Evolutionary conservation across 306 rosid species (phyloP), one percentile per base, ranked within the genome.

Genomic region (Glycine latifolia): DNA sequence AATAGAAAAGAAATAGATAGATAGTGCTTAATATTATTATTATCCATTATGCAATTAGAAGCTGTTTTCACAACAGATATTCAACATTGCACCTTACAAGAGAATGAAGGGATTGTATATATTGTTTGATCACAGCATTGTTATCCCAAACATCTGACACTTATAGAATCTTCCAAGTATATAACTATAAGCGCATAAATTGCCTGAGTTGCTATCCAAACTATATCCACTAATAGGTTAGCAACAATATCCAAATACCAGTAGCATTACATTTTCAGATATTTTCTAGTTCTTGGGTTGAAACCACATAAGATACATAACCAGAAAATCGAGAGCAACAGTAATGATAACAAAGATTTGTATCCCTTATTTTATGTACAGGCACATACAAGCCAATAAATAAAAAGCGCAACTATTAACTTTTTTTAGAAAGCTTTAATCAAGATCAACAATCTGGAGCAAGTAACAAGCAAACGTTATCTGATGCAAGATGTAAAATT

Each of bases 401-500:
- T 8, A 53, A 53, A 73, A 66, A 7, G 41, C 0, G 7, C 62
- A 55, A 12, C 10, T 35, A 8, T 49, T 76, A 48, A 20, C 20
- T 14, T 44, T 69, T 39, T 3, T 4, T 9, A 37, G 63, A 44
- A 43, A 63, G 67, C 67, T 31, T 10, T 26, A 12, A 35, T 12
- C 47, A 61, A 69, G 78, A 71, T 39, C 58, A 82, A 50, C 58
- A 69, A 39, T 43, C 60, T 52, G 37, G 33, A 77, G 11, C 67
- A 61, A 60, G 11, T 83, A 77, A 77, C 20, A 73, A 81, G 17
- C 68, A 63, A 13, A 12, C 56, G 26, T 59, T 50, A 71, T 61
- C 65, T 48, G 47, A 72, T 72, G 68, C 16, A 76, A 47, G 53
- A 67, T 47, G 3, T 59, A 49, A 67, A 20, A 17, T 47, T 48